Conservation (phyloP, 148 eudicot genomes). For the Camellia lanceoleosa region DNA sequence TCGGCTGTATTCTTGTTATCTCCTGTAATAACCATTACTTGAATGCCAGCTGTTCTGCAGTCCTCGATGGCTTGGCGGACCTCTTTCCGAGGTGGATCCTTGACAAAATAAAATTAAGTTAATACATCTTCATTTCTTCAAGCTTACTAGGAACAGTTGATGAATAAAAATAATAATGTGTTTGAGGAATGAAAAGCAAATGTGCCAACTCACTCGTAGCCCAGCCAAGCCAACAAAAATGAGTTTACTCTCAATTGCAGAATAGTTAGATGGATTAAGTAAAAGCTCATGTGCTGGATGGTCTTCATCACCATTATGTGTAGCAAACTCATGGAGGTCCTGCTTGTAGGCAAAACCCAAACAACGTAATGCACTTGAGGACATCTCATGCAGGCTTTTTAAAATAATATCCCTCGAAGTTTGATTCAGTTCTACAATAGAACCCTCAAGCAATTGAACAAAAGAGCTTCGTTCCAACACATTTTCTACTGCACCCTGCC, state of each 20-base stretch:
- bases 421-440: conserved; percentile 54
- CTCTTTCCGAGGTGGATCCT: conserved; percentile 36
- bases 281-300: conserved; percentile 74
- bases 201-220: conserved; percentile 54
- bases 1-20: conserved; percentile 15
- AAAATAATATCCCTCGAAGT: conserved; percentile 39
- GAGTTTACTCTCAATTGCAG: conserved; percentile 67
- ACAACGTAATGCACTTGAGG: conserved; percentile 70
- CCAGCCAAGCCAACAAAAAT: conserved; percentile 85
- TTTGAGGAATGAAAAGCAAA: background rate
- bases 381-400: conserved; percentile 67
- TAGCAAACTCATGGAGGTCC: conserved; percentile 55
- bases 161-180: background rate
- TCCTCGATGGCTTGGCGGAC: conserved; percentile 13
- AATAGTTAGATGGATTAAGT: conserved; percentile 66
- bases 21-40: conserved; percentile 14
- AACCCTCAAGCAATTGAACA: conserved; percentile 71
- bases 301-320: conserved; percentile 76
- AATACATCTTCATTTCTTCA: background rate
- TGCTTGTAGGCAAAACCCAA: conserved; percentile 87
- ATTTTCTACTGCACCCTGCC: conserved; percentile 92
- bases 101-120: conserved; percentile 2
- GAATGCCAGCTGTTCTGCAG: conserved; percentile 16
- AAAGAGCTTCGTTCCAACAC: conserved; percentile 72
- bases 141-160: background rate